A percentile compares a stretch with the other conserved stretches of the same genome.
Conservation (phyloP, 2,329 filamentous ascomycete genomes). For the Epicoccum sorghinum region DNA sequence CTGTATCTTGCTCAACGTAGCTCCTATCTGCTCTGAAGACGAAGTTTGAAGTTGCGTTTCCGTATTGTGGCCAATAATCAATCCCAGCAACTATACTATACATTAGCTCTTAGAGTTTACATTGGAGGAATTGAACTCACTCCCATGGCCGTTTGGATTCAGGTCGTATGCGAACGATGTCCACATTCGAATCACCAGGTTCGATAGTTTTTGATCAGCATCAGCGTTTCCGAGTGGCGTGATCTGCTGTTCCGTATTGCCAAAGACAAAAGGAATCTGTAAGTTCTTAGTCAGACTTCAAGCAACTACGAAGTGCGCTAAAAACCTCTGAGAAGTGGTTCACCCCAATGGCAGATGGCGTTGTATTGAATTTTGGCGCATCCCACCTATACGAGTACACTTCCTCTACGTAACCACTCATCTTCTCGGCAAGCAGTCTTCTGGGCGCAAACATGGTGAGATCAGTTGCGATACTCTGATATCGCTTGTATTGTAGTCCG, state of each 20-base stretch:
- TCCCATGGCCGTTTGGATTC: conserved; percentile 36
- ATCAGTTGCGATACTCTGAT: conserved; percentile 38
- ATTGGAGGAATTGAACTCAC: conserved; percentile 8
- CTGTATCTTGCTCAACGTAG: conserved; percentile 33
- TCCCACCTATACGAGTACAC: conserved; percentile 43
- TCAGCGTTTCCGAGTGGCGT: conserved; percentile 34
- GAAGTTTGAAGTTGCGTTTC: conserved; percentile 29
- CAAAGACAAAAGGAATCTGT: conserved; percentile 41
- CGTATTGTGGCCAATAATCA: conserved; percentile 29
- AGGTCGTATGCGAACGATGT: conserved; percentile 38
- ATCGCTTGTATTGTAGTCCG: conserved; percentile 37
- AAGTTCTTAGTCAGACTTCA: not conserved
- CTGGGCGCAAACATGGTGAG: conserved; percentile 38
- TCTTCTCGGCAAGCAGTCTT: conserved; percentile 29
- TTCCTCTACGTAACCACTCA: conserved; percentile 26
- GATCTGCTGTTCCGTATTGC: conserved; percentile 33
- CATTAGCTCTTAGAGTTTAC: too few species aligned
- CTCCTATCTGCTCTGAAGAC: conserved; percentile 36
- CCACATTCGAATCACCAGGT: conserved; percentile 40
- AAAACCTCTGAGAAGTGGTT: conserved; percentile 40
- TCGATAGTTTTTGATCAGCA: conserved; percentile 29
- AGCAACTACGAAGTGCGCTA: not conserved
- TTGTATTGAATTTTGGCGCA: conserved; percentile 40
- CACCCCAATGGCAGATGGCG: conserved; percentile 31
- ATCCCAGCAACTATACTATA: not conserved